Conservation (phyloP, 495 filamentous ascomycete species). For the Coniosporium apollinis region DNA sequence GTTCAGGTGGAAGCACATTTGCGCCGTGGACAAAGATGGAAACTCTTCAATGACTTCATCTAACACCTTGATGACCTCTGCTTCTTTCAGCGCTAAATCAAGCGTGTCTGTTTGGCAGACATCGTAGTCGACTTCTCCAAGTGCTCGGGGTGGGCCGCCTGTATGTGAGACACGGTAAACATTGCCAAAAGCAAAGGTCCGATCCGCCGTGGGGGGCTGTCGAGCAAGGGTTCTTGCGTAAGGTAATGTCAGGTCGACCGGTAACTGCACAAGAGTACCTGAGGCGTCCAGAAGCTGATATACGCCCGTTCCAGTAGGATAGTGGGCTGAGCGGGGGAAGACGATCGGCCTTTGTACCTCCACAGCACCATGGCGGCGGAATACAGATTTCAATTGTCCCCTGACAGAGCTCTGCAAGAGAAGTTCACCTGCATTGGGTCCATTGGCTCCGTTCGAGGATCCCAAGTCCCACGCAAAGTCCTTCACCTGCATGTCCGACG, state of each 20-base stretch:
- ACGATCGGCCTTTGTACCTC: slow-evolving; percentile 56
- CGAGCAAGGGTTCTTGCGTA: slow-evolving; percentile 74
- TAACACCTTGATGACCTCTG: slow-evolving; percentile 84
- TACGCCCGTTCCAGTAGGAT: slow-evolving; percentile 45
- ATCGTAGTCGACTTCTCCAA: slow-evolving; percentile 89
- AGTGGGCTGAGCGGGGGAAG: slow-evolving; percentile 68
- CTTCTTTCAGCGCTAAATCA: slow-evolving; percentile 81
- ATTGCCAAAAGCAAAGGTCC: slow-evolving; percentile 75
- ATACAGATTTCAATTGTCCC: slow-evolving; percentile 58
- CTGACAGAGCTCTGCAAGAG: slow-evolving; percentile 60
- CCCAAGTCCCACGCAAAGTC: slow-evolving; percentile 78
- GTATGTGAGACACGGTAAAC: slow-evolving; percentile 70
- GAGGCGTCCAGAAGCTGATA: slow-evolving; percentile 66
- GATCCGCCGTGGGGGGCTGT: slow-evolving; percentile 46
- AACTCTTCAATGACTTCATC: slow-evolving; percentile 81
- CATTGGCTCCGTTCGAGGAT: slow-evolving; percentile 23
- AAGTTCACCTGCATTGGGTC: slow-evolving; percentile 42
- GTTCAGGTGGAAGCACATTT: slow-evolving; percentile 85
- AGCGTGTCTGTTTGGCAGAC: slow-evolving; percentile 63
- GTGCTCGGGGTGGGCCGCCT: slow-evolving; percentile 62
- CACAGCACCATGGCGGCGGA: slow-evolving; percentile 82
- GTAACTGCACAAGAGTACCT: slow-evolving; percentile 75
- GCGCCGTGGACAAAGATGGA: slow-evolving; percentile 47
- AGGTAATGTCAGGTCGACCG: slow-evolving; percentile 80
- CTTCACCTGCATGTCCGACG: slow-evolving; percentile 55